These are phyloP conservation scores for Musa itinerans DNA, from an alignment of 176 grass and related monocot species.

Conservation along the genomic window DNA sequence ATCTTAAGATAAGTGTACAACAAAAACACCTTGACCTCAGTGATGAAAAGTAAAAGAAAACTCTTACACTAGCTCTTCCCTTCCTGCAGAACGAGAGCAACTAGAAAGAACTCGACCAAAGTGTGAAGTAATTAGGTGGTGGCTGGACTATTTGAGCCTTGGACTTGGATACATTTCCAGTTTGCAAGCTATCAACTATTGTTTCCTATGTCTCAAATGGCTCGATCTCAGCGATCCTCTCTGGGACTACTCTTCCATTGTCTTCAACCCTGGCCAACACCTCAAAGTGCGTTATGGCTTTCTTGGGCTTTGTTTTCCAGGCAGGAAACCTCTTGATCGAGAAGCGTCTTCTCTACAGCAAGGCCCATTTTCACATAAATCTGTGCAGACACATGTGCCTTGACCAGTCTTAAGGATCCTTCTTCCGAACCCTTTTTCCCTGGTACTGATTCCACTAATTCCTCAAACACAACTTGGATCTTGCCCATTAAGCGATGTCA, in stretches of 20 bases:
- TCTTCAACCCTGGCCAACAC: slow-evolving; percentile 73
- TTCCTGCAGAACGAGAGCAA: background rate
- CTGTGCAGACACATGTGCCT: slow-evolving; percentile 53
- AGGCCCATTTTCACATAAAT: slow-evolving; percentile 85
- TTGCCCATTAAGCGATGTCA: slow-evolving; percentile 57
- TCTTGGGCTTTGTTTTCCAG: slow-evolving; percentile 69
- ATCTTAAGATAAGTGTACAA: too few relatives aligned
- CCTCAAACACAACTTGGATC: slow-evolving; percentile 63
- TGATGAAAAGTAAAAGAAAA: too few relatives aligned
- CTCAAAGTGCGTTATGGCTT: slow-evolving; percentile 53
- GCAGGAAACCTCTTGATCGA: slow-evolving; percentile 46
- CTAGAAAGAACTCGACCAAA: slow-evolving; percentile 24
- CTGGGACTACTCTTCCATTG: slow-evolving; percentile 49
- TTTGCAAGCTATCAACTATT: slow-evolving; percentile 30
- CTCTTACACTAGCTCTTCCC: background rate
- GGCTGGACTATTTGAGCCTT: slow-evolving; percentile 38
- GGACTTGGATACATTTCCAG: slow-evolving; percentile 49
- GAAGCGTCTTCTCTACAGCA: slow-evolving; percentile 46
- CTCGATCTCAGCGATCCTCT: slow-evolving; percentile 53
- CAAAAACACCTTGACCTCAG: too few relatives aligned
- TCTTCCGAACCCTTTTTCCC: slow-evolving; percentile 48
- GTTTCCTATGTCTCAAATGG: slow-evolving; percentile 42
- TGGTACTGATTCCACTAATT: slow-evolving; percentile 55
- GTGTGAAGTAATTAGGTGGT: slow-evolving; percentile 50
- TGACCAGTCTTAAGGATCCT: slow-evolving; percentile 60